phyloP scores from a whole-genome alignment of 768 basidiomycete species.

The Suillus spraguei region DNA sequence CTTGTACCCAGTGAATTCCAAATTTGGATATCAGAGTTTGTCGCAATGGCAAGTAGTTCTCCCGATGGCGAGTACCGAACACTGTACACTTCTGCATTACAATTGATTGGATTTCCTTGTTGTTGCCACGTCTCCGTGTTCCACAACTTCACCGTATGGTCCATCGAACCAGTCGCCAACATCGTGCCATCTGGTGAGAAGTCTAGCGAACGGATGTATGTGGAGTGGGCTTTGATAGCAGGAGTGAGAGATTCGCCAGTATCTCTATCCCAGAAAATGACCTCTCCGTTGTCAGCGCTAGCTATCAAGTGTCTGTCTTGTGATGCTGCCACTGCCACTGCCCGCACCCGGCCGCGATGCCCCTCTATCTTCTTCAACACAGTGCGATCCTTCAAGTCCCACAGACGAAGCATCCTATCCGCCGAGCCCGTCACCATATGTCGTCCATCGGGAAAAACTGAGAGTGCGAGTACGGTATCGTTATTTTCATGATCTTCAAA shows the following conservation, averaged over 20 bases:
- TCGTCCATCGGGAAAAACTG: neutral
- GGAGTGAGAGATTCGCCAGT: neutral
- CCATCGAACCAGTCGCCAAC: slow-evolving; percentile 1
- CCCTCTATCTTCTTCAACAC: slow-evolving; percentile 2
- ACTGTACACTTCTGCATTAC: neutral
- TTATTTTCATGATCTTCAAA: slow-evolving; percentile 1
- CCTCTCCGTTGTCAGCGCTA: neutral
- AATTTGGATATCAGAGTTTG: slow-evolving; percentile 2
- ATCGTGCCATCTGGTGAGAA: neutral
- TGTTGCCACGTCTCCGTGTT: neutral
- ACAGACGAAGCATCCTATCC: neutral
- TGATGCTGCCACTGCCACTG: neutral
- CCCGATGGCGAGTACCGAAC: slow-evolving; percentile 2
- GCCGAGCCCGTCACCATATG: slow-evolving; percentile 3
- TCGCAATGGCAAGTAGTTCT: slow-evolving; percentile 2
- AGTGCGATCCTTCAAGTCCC: neutral
- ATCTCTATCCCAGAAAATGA: slow-evolving; percentile 1
- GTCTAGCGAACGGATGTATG: neutral
- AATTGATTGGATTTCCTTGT: neutral
- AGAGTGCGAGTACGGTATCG: neutral
- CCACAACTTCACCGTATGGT: neutral
- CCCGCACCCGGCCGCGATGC: neutral
- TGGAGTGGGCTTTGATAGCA: slow-evolving; percentile 1
- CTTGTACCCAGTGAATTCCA: neutral
- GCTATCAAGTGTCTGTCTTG: slow-evolving; percentile 3